phyloP scores from a whole-genome alignment of 2,329 filamentous ascomycete species.

The Orbilia brochopaga region DNA sequence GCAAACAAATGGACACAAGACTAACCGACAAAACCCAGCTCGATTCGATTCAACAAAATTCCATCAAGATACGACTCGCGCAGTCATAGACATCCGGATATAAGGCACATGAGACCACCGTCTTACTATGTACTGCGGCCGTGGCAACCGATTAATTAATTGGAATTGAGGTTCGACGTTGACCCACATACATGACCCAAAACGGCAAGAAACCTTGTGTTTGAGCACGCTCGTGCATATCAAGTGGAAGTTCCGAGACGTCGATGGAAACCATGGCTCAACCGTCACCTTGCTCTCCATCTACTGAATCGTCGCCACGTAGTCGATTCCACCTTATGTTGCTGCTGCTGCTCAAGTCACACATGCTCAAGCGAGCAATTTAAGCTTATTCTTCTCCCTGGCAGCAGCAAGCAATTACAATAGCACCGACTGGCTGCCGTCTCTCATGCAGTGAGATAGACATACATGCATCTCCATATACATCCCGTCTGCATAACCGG shows the following conservation, averaged over 20 bases:
- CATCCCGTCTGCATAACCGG: neutral
- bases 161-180: neutral
- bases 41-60: neutral
- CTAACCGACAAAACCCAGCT: neutral
- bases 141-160: neutral
- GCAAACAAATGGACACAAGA: constrained; percentile 30
- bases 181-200: neutral
- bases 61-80: too few relatives aligned
- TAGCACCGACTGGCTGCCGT: neutral
- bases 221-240: constrained; percentile 31
- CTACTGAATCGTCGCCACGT: constrained; percentile 49
- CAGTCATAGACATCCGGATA: neutral
- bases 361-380: constrained; percentile 49
- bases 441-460: too few relatives aligned
- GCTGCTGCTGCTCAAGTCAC: constrained; percentile 19
- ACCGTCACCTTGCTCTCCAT: neutral
- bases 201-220: constrained; percentile 36
- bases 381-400: constrained; percentile 45
- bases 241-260: constrained; percentile 34
- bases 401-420: constrained; percentile 7
- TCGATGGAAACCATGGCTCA: constrained; percentile 27
- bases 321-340: constrained; percentile 23
- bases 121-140: neutral
- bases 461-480: constrained; percentile 5
- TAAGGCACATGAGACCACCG: neutral